phyloP scores from a whole-genome alignment of 345 rosid species.

The Populus ilicifolia region DNA sequence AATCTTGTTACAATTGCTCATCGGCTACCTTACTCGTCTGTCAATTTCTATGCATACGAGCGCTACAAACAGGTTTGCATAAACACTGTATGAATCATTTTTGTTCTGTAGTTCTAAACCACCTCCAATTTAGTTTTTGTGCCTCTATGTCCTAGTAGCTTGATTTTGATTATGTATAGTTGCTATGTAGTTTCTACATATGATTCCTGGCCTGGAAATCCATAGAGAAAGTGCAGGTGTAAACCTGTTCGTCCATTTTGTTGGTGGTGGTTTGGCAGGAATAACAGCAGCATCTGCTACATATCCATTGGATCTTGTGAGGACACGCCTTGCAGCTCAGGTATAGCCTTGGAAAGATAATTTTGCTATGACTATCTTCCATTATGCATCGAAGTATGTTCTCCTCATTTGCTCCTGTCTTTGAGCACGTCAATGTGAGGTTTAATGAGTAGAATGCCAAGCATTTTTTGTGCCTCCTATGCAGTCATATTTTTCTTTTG shows the following conservation, averaged over 20 bases:
- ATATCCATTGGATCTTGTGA: constrained; percentile 91
- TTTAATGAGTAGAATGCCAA: not conserved
- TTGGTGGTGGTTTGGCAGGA: constrained; percentile 92
- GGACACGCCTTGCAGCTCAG: constrained; percentile 99
- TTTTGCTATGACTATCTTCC: not conserved
- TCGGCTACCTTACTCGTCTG: constrained; percentile 86
- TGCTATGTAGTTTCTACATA: constrained; percentile 52
- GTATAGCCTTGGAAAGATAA: constrained; percentile 23
- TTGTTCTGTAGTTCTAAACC: not conserved
- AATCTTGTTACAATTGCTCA: constrained; percentile 92
- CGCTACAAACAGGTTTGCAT: constrained; percentile 63
- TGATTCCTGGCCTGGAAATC: constrained; percentile 34
- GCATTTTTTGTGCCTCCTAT: not conserved
- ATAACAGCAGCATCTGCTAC: constrained; percentile 87
- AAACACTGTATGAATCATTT: not conserved
- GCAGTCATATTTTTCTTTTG: no score
- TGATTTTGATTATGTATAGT: constrained; percentile 5
- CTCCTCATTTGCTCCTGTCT: not conserved
- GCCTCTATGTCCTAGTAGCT: not conserved
- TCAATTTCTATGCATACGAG: constrained; percentile 86
- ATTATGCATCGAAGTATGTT: not conserved
- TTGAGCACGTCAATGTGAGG: not conserved
- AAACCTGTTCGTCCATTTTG: constrained; percentile 52
- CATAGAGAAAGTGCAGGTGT: constrained; percentile 33
- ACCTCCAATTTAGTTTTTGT: not conserved